phyloP scores from a whole-genome alignment of 805 yeast genomes.

The Candida nemodendra region DNA sequence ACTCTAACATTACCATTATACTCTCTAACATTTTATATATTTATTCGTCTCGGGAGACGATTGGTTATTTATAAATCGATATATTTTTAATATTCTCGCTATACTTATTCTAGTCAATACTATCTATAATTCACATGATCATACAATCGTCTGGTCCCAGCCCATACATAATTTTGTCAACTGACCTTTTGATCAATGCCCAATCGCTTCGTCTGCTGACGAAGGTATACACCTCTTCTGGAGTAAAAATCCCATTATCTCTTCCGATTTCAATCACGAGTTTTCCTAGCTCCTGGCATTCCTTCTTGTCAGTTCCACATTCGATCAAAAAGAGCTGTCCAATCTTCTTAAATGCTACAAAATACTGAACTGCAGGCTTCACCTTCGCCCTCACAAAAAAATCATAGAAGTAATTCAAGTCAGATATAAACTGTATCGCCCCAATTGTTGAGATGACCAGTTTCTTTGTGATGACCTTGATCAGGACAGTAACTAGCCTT shows the following conservation, averaged over 20 bases:
- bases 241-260: slow-evolving; percentile 85
- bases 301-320: slow-evolving; percentile 49
- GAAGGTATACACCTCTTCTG: slow-evolving; percentile 92
- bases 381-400: slow-evolving; percentile 64
- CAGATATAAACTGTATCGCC: slow-evolving; percentile 78
- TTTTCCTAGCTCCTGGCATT: slow-evolving; percentile 81
- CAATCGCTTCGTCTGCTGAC: slow-evolving; percentile 88
- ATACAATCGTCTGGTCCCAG: slow-evolving; percentile 76
- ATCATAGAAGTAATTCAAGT: slow-evolving; percentile 73
- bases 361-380: slow-evolving; percentile 70
- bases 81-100: background rate
- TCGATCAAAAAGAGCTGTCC: slow-evolving; percentile 77
- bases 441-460: slow-evolving; percentile 73
- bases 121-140: slow-evolving; percentile 53
- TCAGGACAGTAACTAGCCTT: slow-evolving; percentile 71
- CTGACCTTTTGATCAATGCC: slow-evolving; percentile 70
- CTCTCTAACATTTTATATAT: background rate
- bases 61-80: slow-evolving; percentile 2
- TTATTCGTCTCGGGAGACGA: background rate
- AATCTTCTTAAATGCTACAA: slow-evolving; percentile 78
- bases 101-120: no score
- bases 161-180: slow-evolving; percentile 95
- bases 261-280: slow-evolving; percentile 79
- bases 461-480: slow-evolving; percentile 72
- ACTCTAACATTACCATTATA: background rate